Evolutionary conservation across 2,329 filamentous ascomycete genomes (phyloP).

Genomic region (Claviceps citrina): DNA sequence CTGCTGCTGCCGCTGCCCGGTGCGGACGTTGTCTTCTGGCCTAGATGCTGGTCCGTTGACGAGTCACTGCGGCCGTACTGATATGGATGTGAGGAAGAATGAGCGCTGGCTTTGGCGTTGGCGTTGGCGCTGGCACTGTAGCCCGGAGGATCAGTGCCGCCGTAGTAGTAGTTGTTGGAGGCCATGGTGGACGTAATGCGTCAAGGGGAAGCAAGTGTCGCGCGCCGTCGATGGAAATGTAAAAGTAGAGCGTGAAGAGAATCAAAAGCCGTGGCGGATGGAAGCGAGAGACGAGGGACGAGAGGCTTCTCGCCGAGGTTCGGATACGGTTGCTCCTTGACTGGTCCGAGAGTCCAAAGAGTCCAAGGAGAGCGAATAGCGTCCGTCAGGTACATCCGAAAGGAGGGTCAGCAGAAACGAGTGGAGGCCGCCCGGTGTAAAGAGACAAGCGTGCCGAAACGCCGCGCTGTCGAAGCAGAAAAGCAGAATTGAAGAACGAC

Average conservation of each 20-base stretch:
- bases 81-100: constrained; percentile 28
- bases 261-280: background rate
- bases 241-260: background rate
- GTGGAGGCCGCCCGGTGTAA: background rate
- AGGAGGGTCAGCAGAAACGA: background rate
- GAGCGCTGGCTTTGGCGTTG: constrained; percentile 5
- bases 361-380: too few species aligned
- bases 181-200: constrained; percentile 32
- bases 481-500: too few species aligned
- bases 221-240: background rate
- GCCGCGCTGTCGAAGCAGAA: too few species aligned
- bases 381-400: constrained; percentile 2
- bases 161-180: constrained; percentile 46
- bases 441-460: background rate
- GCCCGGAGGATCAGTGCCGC: constrained; percentile 29
- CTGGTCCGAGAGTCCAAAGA: background rate
- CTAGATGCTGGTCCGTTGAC: constrained; percentile 1
- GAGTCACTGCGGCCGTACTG: constrained; percentile 16
- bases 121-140: constrained; percentile 13
- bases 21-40: constrained; percentile 11
- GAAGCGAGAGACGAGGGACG: too few species aligned
- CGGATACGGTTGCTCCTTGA: background rate
- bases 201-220: background rate
- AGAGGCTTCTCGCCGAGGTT: too few species aligned
- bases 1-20: constrained; percentile 12